Percentiles rank a stretch among this genome's conserved stretches.
These are phyloP conservation scores for Aspergillus glaucus DNA, from an alignment of 2,329 filamentous ascomycete genomes.

Conservation along the genomic window DNA sequence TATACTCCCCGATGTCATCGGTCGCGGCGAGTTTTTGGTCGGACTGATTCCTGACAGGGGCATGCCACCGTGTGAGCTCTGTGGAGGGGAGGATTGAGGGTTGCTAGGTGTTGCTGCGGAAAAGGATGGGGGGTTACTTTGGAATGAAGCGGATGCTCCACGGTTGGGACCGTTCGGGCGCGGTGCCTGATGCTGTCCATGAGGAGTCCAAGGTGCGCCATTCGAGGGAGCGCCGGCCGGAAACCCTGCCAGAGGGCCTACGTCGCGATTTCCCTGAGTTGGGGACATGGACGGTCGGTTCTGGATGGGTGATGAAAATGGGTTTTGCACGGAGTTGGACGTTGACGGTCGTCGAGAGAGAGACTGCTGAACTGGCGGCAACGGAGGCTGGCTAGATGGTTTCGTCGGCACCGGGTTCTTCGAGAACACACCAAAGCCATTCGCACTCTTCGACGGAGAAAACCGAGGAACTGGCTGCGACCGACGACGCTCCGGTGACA, in stretches of 20 bases:
- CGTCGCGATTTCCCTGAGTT: constrained; percentile 45
- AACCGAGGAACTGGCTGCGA: constrained; percentile 22
- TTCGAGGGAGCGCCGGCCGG: constrained; percentile 27
- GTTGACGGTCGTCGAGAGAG: constrained; percentile 32
- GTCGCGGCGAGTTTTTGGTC: constrained; percentile 40
- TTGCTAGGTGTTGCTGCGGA: constrained; percentile 27
- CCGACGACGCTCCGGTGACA: constrained; percentile 25
- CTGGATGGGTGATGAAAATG: constrained; percentile 35
- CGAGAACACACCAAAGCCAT: constrained; percentile 21
- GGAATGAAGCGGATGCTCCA: constrained; percentile 23
- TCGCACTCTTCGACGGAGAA: constrained; percentile 26
- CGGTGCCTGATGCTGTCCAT: constrained; percentile 23
- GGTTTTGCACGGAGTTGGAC: constrained; percentile 33
- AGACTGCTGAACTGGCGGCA: constrained; percentile 23
- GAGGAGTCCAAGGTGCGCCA: constrained; percentile 28
- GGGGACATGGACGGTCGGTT: constrained; percentile 44
- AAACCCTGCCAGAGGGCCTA: constrained; percentile 41
- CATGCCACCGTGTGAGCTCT: constrained; percentile 28
- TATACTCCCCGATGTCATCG: constrained; percentile 29
- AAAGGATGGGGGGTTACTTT: constrained; percentile 27
- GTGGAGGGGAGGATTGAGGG: constrained; percentile 29
- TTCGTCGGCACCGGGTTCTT: constrained; percentile 19
- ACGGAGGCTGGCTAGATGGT: constrained; percentile 20
- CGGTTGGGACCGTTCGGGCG: constrained; percentile 24
- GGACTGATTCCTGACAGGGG: constrained; percentile 41